phyloP scores from a whole-genome alignment of 306 rosid species.

The Prunus dulcis region DNA sequence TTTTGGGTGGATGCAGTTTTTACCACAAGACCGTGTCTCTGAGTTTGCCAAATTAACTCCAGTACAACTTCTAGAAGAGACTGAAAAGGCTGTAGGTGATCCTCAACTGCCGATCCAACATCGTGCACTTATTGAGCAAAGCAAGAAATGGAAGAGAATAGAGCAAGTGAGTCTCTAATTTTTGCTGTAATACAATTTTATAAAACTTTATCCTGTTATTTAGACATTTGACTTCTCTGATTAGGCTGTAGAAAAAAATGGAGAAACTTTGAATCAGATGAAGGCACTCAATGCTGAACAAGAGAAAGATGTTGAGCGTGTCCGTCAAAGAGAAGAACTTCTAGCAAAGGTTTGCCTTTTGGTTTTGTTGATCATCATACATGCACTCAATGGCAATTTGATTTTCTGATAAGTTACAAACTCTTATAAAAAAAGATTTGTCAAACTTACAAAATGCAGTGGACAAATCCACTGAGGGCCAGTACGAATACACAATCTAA shows the following conservation, averaged over 20 bases:
- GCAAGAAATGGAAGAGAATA: conserved; percentile 66
- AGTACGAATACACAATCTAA: not conserved
- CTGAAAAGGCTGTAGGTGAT: conserved; percentile 95
- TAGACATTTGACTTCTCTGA: conserved; percentile 8
- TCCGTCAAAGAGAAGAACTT: conserved; percentile 87
- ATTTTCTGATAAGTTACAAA: not conserved
- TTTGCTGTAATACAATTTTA: conserved; percentile 3
- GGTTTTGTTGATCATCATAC: conserved; percentile 18
- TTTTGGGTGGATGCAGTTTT: conserved; percentile 44
- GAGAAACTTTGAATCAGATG: conserved; percentile 72
- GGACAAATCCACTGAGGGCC: not conserved
- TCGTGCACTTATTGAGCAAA: conserved; percentile 63
- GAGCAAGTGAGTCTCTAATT: conserved; percentile 51
- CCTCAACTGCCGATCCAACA: conserved; percentile 78
- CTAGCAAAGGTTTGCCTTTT: conserved; percentile 55
- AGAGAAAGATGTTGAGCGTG: conserved; percentile 91
- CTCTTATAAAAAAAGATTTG: not conserved
- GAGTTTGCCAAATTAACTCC: conserved; percentile 96
- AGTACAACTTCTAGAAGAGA: conserved; percentile 86
- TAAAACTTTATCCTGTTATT: not conserved
- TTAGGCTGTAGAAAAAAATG: conserved; percentile 83
- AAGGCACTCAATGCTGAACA: conserved; percentile 74
- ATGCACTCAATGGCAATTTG: not conserved
- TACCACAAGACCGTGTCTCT: conserved; percentile 96
- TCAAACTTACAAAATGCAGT: not conserved